Conservation (phyloP, 2,329 filamentous ascomycete genomes). For the Dothideomycetes sp. region DNA sequence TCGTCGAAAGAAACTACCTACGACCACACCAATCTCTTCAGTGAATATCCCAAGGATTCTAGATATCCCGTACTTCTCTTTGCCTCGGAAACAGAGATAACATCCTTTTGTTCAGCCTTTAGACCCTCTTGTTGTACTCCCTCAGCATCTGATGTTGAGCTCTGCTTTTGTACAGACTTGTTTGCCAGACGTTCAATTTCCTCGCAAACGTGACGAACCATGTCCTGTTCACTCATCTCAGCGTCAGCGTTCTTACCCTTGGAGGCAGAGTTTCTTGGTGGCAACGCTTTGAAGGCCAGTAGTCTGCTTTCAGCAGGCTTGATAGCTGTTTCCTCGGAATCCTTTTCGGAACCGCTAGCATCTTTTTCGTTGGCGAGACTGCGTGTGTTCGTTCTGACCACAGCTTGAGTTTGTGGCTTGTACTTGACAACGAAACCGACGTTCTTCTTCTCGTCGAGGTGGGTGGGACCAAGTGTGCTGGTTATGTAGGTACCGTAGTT, state of each 20-base stretch:
- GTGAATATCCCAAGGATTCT: conserved; percentile 76
- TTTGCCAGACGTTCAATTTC: conserved; percentile 63
- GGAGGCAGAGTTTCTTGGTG: conserved; percentile 35
- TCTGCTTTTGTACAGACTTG: conserved; percentile 22
- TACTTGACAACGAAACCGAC: conserved; percentile 78
- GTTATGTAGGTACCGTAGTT: conserved; percentile 84
- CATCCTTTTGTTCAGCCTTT: conserved; percentile 52
- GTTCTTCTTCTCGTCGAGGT: conserved; percentile 67
- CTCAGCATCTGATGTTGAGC: conserved; percentile 7
- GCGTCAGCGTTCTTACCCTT: conserved; percentile 20
- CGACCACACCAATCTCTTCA: conserved; percentile 90
- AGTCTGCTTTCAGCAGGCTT: conserved; percentile 24
- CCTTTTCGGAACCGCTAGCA: conserved; percentile 21
- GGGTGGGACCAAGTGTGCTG: conserved; percentile 67
- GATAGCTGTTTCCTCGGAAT: conserved; percentile 20
- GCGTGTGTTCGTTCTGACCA: conserved; percentile 75
- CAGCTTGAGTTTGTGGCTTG: conserved; percentile 58
- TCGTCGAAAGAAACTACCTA: too few species aligned
- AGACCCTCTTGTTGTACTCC: conserved; percentile 19
- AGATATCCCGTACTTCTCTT: conserved; percentile 77
- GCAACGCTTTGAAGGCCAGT: conserved; percentile 49
- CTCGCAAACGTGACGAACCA: conserved; percentile 57
- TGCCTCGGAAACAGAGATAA: conserved; percentile 77
- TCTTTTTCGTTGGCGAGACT: conserved; percentile 56
- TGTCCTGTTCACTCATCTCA: conserved; percentile 40